Evolutionary conservation across 1,284 basidiomycete species (phyloP), one percentile per base, ranked within the genome.

Genomic region (Puccinia triticina): DNA sequence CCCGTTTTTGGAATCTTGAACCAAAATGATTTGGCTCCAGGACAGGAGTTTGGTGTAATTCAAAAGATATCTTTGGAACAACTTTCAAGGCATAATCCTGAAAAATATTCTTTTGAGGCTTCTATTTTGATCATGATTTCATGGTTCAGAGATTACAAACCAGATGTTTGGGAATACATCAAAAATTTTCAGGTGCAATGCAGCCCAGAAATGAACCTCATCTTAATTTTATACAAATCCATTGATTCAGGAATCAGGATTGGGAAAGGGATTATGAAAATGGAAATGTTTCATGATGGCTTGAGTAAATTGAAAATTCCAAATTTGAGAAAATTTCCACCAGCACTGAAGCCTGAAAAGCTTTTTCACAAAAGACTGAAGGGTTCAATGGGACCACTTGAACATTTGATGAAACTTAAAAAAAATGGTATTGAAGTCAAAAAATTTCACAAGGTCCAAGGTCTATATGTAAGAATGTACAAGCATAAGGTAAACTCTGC

Each of bases 21-120:
- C 4, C 1, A 57, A 57, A n/a, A 57, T 4, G 4, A 18, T 26
- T 57, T 57, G n/a, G 12, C n/a, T n/a, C 55, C 55, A 57, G 23
- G 55, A 8, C 7, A 57, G 26, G n/a, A n/a, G n/a, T 57, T 57
- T 57, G 26, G 55, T 10, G 5, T 57, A n/a, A 57, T 26, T 29
- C 55, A 57, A 57, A 66, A 66, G 18, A 37, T 66, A 18, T 66
- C 43, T n/a, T 16, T 66, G n/a, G 37, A 66, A 5, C 64, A 66
- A 43, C 14, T 66, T 5, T 64, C 29, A 43, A 66, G 21, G 34
- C 4, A n/a, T 2, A 43, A 34, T 3, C 23, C 12, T 57, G 5
- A n/a, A 26, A 2, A 57, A 26, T 57, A 26, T 14, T 57, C 21
- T 23, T 23, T 43, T 34, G 34, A 66, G 32, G 37, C 34, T n/a